phyloP scores from a whole-genome alignment of 306 rosid species.

The Trichosanthes truncata region DNA sequence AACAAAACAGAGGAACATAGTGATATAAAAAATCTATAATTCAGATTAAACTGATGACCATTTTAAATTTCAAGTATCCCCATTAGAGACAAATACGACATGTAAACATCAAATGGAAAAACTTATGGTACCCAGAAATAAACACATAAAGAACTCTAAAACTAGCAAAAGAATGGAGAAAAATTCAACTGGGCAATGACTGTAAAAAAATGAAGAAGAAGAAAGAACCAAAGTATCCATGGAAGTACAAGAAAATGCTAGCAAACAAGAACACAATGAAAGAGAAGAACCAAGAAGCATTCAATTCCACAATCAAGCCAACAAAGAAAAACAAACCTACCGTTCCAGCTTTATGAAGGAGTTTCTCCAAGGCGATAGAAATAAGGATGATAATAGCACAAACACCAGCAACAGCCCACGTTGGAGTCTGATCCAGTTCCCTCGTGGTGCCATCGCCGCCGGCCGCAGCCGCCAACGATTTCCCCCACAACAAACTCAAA shows the following conservation, averaged over 20 bases:
- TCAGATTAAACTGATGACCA: background rate
- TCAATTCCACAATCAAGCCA: background rate
- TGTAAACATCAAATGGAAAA: background rate
- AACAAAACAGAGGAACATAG: background rate
- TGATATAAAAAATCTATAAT: background rate
- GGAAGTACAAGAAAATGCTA: background rate
- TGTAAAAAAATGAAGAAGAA: background rate
- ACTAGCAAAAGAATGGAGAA: background rate
- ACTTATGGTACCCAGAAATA: background rate
- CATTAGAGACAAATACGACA: background rate
- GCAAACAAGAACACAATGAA: background rate
- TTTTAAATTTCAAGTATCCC: background rate
- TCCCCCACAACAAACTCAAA: slow-evolving; percentile 8
- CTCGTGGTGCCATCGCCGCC: slow-evolving; percentile 17
- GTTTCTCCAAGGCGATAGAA: slow-evolving; percentile 55
- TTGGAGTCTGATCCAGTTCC: slow-evolving; percentile 72
- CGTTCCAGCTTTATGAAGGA: slow-evolving; percentile 67
- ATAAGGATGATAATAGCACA: slow-evolving; percentile 67
- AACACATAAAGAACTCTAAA: background rate
- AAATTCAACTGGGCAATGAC: background rate
- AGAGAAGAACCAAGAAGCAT: background rate
- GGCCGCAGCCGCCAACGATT: slow-evolving; percentile 43
- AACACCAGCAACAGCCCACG: slow-evolving; percentile 89
- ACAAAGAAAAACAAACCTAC: slow-evolving; percentile 21
- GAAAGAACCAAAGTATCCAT: background rate